These are phyloP conservation scores for Trypanosoma melophagium DNA, from an alignment of 208 protist species.

Conservation along the genomic window DNA sequence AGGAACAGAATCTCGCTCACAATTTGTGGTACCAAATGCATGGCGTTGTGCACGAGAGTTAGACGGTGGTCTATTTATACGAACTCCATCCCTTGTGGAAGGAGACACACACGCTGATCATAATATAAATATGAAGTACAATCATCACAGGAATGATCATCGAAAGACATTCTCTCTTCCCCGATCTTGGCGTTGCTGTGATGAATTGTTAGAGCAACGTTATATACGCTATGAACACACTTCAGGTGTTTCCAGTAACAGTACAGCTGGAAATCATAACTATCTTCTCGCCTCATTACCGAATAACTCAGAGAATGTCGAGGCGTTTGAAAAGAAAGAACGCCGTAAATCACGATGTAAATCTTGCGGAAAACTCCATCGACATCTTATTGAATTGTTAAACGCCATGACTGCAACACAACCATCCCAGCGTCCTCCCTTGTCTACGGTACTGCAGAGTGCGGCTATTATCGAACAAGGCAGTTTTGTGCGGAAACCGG, in stretches of 20 bases:
- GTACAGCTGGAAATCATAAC: background rate
- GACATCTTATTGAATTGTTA: constrained; percentile 37
- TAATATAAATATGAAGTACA: background rate
- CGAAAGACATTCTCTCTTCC: constrained; percentile 18
- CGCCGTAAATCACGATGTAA: constrained; percentile 21
- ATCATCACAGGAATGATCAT: background rate
- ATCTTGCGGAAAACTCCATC: constrained; percentile 40
- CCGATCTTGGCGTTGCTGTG: constrained; percentile 24
- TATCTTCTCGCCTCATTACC: constrained; percentile 17
- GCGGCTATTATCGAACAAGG: constrained; percentile 36
- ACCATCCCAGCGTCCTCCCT: constrained; percentile 26
- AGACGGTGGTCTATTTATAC: constrained; percentile 15
- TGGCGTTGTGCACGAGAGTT: constrained; percentile 37
- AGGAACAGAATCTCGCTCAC: background rate
- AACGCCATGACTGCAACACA: constrained; percentile 37
- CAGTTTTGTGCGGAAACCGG: constrained; percentile 2
- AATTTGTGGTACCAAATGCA: constrained; percentile 29
- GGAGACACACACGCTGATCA: background rate
- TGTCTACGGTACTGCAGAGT: constrained; percentile 30
- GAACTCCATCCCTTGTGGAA: background rate
- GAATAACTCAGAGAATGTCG: background rate
- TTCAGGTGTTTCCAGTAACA: background rate
- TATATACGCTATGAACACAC: constrained; percentile 4
- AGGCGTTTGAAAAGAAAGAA: background rate
- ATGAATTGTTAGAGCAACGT: constrained; percentile 13